phyloP scores from a whole-genome alignment of 371 early-diverging fungal species.

The Funneliformis caledonium region DNA sequence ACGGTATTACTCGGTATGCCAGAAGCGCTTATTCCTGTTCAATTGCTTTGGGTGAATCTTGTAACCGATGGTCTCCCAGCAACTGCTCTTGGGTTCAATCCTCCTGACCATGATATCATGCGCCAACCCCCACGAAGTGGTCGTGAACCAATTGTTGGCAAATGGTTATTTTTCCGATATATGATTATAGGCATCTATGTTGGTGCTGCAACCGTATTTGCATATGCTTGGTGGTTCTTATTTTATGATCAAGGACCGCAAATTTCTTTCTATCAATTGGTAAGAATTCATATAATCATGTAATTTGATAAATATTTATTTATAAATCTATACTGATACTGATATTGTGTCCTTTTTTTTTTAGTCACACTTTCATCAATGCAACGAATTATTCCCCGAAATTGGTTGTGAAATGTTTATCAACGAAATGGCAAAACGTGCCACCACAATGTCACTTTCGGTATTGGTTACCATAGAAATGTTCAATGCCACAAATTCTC shows the following conservation, averaged over 20 bases:
- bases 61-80: slow-evolving; percentile 98
- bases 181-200: slow-evolving; percentile 92
- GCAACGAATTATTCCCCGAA: slow-evolving; percentile 82
- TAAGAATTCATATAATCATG: slow-evolving; percentile 44
- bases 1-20: slow-evolving; percentile 92
- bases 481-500: slow-evolving; percentile 93
- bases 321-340: background rate
- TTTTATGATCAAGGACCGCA: slow-evolving; percentile 85
- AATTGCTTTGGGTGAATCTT: slow-evolving; percentile 97
- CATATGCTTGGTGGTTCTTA: slow-evolving; percentile 98
- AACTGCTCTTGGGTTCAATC: slow-evolving; percentile 96
- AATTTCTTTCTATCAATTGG: slow-evolving; percentile 85
- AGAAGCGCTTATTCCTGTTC: slow-evolving; percentile 97
- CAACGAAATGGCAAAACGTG: slow-evolving; percentile 78
- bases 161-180: slow-evolving; percentile 95
- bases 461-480: slow-evolving; percentile 96
- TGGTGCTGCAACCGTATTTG: slow-evolving; percentile 93
- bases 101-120: slow-evolving; percentile 95
- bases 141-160: slow-evolving; percentile 86
- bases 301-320: background rate
- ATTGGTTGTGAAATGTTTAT: slow-evolving; percentile 92
- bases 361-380: slow-evolving; percentile 88
- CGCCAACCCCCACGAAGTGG: slow-evolving; percentile 84
- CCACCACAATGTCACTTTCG: slow-evolving; percentile 94
- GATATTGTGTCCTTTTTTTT: slow-evolving; percentile 31